Conservation (phyloP, 257 asterid species). For the Verbena officinalis region DNA sequence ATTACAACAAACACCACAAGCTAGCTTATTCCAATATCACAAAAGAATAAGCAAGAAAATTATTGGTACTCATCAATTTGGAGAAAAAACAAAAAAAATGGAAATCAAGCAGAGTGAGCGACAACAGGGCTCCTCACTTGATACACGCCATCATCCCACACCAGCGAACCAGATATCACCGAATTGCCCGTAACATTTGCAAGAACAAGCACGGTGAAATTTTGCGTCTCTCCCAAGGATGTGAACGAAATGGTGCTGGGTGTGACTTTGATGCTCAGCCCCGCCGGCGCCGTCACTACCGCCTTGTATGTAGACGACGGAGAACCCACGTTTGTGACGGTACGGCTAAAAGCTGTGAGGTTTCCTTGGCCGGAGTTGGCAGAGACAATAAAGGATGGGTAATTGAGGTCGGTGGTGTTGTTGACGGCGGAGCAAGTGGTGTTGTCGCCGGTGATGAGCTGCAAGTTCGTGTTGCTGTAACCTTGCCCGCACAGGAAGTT, state of each 20-base stretch:
- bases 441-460: slow-evolving; percentile 54
- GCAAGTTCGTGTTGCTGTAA: slow-evolving; percentile 45
- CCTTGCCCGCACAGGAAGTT: slow-evolving; percentile 77
- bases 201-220: slow-evolving; percentile 38
- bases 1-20: no score
- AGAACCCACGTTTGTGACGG: slow-evolving; percentile 64
- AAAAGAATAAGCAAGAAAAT: no score
- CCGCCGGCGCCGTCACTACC: slow-evolving; percentile 19
- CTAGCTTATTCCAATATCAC: no score
- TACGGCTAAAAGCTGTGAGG: slow-evolving; percentile 43
- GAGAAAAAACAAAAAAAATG: no score
- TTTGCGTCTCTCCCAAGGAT: slow-evolving; percentile 42
- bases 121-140: slow-evolving; percentile 67
- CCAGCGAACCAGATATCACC: slow-evolving; percentile 45
- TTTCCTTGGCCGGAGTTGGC: slow-evolving; percentile 8
- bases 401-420: slow-evolving; percentile 56
- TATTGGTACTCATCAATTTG: no score
- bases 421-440: slow-evolving; percentile 46
- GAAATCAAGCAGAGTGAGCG: slow-evolving; percentile 27
- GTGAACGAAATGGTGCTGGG: slow-evolving; percentile 46
- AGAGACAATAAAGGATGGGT: slow-evolving; percentile 59
- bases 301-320: slow-evolving; percentile 54
- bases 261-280: slow-evolving; percentile 39
- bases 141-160: slow-evolving; percentile 62
- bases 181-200: slow-evolving; percentile 22